phyloP scores from a whole-genome alignment of 306 rosid species.

The Rosa persica region DNA sequence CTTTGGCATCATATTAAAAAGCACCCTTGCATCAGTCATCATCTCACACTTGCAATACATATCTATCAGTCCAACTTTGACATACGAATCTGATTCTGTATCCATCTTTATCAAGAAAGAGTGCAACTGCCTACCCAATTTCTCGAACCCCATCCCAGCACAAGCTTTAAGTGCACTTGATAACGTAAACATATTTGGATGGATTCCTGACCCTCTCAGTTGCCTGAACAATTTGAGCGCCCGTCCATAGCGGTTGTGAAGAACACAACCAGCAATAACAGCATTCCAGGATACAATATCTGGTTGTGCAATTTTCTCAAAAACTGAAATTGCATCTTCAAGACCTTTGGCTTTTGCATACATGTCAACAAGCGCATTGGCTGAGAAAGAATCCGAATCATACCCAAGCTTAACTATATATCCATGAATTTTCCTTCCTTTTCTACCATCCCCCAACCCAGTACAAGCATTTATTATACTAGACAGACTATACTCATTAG shows the following conservation, averaged over 20 bases:
- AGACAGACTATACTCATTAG: constrained; percentile 79
- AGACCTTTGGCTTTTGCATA: constrained; percentile 67
- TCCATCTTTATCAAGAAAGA: constrained; percentile 63
- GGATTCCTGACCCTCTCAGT: constrained; percentile 47
- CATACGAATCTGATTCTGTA: constrained; percentile 53
- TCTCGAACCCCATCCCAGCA: constrained; percentile 50
- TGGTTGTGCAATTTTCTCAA: constrained; percentile 54
- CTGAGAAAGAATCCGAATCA: constrained; percentile 61
- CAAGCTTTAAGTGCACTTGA: constrained; percentile 84
- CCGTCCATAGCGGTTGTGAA: constrained; percentile 42
- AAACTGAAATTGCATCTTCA: constrained; percentile 52
- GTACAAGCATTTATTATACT: constrained; percentile 69
- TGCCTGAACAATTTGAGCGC: constrained; percentile 50
- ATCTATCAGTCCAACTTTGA: constrained; percentile 72
- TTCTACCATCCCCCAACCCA: constrained; percentile 44
- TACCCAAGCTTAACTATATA: constrained; percentile 65
- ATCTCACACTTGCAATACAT: constrained; percentile 76
- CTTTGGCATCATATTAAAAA: constrained; percentile 51
- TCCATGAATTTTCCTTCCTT: constrained; percentile 49
- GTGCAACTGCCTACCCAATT: constrained; percentile 80
- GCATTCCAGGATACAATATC: constrained; percentile 94
- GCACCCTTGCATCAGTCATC: constrained; percentile 68
- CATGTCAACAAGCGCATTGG: constrained; percentile 85
- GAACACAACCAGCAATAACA: constrained; percentile 82
- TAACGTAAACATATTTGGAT: constrained; percentile 68